Evolutionary conservation across 768 basidiomycete genomes (phyloP), one percentile per base, ranked within the genome.

Genomic region (Phanerodontia chrysosporium): DNA sequence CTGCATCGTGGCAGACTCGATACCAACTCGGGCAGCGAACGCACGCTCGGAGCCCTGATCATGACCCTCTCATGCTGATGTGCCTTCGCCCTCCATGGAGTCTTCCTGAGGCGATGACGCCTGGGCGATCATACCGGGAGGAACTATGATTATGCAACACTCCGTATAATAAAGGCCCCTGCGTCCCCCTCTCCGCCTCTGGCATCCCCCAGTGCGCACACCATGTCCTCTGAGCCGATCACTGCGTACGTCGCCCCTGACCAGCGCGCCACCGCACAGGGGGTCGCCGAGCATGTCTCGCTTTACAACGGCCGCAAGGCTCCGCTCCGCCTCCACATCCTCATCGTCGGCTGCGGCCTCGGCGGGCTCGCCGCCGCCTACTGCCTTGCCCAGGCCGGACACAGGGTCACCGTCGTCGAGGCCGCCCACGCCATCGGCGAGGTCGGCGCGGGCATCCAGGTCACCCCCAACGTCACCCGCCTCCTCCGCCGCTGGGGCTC

Each of bases 401-500:
- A 77, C 70, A 68, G 64, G 14, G 66, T 78, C 30, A 75, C 73
- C 4, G 66, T 77, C 22, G 60, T 77, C 63, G 76, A 78, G 63
- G 61, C 74, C 27, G 75, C 76, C 1, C 35, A 66, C 14, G 69
- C 65, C 2, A 69, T 78, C 2, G 73, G 74, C n/a, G 76, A 77
- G 55, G 75, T 76, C 36, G 75, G 75, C 59, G 75, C 76, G 0
- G 75, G 76, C 53, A 76, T 77, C 63, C 76, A 77, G 60, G 75
- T 78, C 51, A 66, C 76, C 5, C 76, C 76, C 7, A 78, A 78
- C 61, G 65, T 75, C 45, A 68, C 69, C 30, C 72, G 75, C 12
- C 66, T 77, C 2, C 66, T 78, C 22, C 48, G 61, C 4, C 65
- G 73, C n/a, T 78, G 76, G 75, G 76, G 76, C 68, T 75, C 42